Conservation (phyloP, 208 protist genomes). For the Porcisia hertigi region DNA sequence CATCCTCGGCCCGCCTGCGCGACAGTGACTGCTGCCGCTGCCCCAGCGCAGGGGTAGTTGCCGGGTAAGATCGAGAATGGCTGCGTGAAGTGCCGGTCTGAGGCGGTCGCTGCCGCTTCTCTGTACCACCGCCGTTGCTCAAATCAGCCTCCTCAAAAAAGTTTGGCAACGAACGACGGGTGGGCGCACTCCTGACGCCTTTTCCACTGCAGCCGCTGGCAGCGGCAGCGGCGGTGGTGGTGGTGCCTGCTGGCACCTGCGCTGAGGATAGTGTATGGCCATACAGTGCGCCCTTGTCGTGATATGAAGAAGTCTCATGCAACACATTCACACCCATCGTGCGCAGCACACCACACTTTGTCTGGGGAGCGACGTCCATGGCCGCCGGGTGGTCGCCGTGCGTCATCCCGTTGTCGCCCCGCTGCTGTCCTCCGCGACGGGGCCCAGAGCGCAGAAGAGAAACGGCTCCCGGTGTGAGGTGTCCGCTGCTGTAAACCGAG, state of each 20-base stretch:
- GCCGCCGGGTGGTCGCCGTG: not conserved
- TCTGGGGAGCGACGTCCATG: not conserved
- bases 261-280: not conserved
- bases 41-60: not conserved
- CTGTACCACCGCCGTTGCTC: slow-evolving; percentile 4
- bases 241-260: not conserved
- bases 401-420: not conserved
- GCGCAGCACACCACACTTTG: slow-evolving; percentile 10
- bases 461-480: not conserved
- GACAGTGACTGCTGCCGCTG: not conserved
- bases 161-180: slow-evolving; percentile 17
- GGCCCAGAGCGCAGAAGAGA: not conserved
- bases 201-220: not conserved
- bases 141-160: slow-evolving; percentile 17
- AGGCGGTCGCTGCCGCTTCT: not conserved
- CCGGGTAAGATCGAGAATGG: slow-evolving; percentile 2
- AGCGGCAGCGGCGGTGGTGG: not conserved
- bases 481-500: slow-evolving; percentile 18
- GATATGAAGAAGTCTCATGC: not conserved
- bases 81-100: slow-evolving; percentile 18
- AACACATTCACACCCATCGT: slow-evolving; percentile 16
- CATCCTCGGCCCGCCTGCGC: slow-evolving; percentile 18
- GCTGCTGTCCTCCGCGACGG: not conserved
- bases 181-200: not conserved
- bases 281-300: not conserved